Evolutionary conservation across 768 basidiomycete species (phyloP), one percentile per base, ranked within the genome.

Genomic region (Panellus pusillus): DNA sequence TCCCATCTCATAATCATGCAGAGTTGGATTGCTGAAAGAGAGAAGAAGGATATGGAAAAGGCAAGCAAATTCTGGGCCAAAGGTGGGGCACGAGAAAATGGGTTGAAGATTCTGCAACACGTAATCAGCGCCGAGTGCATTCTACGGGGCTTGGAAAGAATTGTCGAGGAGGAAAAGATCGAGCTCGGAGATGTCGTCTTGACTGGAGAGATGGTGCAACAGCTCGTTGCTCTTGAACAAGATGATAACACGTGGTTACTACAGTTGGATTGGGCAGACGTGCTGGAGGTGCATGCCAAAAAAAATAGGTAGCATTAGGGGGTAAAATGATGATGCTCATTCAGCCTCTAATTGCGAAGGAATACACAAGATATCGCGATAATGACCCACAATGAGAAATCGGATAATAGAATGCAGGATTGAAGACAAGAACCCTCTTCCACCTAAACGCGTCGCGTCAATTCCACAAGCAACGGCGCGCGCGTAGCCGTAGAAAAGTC

Each of bases 401-500:
- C n/a, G n/a, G n/a, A n/a, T n/a, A n/a, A n/a, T n/a, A n/a, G n/a
- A n/a, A n/a, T n/a, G n/a, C n/a, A n/a, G n/a, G n/a, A n/a, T n/a
- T n/a, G n/a, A n/a, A n/a, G n/a, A n/a, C n/a, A n/a, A n/a, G n/a
- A n/a, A n/a, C n/a, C n/a, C n/a, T n/a, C 24, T 24, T 6, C 24
- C 24, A 24, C 24, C 24, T 24, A 35, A 35, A 35, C 32, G 7
- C 32, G 32, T 14, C 11, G 32, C 32, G 32, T 35, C 32, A 35
- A 35, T 35, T 71, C 56, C 1, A 72, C 62, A 12, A 65, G 68
- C 39, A 75, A 54, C 31, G 53, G 50, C 19, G 70, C 71, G 39
- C 69, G 72, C 52, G 67, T 55, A 48, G 60, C 66, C 1, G 74
- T 60, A 48, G 70, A 74, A 53, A 63, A 70, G 55, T 78, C 77